Conservation (phyloP, 2,329 filamentous ascomycete species). For the Macrophomina tecta region DNA sequence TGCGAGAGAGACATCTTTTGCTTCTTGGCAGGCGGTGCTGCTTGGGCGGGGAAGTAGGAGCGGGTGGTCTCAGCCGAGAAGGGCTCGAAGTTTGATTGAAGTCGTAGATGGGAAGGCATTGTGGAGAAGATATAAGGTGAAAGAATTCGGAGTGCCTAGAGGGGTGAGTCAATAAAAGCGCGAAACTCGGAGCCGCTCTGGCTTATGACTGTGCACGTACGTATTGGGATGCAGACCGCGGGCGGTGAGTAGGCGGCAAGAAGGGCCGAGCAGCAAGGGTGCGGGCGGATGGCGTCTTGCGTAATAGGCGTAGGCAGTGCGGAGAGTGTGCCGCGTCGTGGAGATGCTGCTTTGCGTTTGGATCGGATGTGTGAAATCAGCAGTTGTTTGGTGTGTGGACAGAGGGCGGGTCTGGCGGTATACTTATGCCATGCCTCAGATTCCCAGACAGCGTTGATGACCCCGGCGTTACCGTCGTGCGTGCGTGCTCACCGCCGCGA, state of each 20-base stretch:
- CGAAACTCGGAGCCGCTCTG: constrained; percentile 15
- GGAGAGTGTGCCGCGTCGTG: constrained; percentile 15
- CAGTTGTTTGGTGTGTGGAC: constrained; percentile 7
- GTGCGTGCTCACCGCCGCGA: constrained; percentile 26
- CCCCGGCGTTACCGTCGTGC: constrained; percentile 26
- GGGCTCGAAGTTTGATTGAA: constrained; percentile 55
- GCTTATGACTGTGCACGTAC: constrained; percentile 22
- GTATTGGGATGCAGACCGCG: constrained; percentile 21
- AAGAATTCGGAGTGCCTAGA: constrained; percentile 18
- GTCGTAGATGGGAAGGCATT: constrained; percentile 58
- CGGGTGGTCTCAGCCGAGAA: constrained; percentile 52
- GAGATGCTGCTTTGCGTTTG: background rate
- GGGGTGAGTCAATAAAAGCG: constrained; percentile 27
- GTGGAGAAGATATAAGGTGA: constrained; percentile 13
- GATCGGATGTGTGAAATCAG: background rate
- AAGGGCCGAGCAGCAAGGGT: constrained; percentile 16
- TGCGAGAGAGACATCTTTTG: constrained; percentile 97
- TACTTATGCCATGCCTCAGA: constrained; percentile 28
- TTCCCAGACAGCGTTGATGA: constrained; percentile 23
- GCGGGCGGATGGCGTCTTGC: constrained; percentile 4
- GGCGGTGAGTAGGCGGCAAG: constrained; percentile 27
- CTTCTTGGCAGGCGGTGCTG: constrained; percentile 57
- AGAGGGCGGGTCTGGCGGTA: constrained; percentile 24
- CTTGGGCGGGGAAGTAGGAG: constrained; percentile 43
- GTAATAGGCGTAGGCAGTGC: constrained; percentile 7